Base-by-base conservation (phyloP, 805 yeast species). In the Suhomyces xylopsoci region DNA sequence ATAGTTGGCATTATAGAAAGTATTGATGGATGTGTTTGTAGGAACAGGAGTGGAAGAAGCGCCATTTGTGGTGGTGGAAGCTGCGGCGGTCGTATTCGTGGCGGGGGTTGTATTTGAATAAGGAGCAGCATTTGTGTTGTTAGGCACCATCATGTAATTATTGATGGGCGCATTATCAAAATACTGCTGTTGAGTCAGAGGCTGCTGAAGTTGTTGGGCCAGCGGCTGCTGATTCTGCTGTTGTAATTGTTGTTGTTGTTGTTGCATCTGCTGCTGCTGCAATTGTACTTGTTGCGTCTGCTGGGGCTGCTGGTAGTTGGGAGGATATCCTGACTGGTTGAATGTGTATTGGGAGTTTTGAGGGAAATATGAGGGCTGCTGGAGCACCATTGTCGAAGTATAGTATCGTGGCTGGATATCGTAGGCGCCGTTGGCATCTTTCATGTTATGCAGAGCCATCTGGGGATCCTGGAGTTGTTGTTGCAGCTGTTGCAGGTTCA, bases 101-200 rank as follows among this genome's bases (percentile, higher is more conserved):
- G 50, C 14, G 51, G 14, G 25, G 14, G 36, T 46, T 48, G 40
- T 45, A 28, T 45, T 51, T 38, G 45, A 34, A 55, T 50, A 49
- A 5, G 49, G 25, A 15, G 48, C 42, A 9, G 47, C 46, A 19
- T 41, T 38, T 10, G 47, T 36, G 44, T 28, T 47, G 45, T 50
- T 56, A 47, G 64, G 67, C 10, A 65, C 60, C 51, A 65, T 49
- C 32, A 64, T 51, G 51, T 64, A 64, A 49, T 62, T 64, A 45
- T 60, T 61, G 19, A 60, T 55, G 3, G 65, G 64, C n/a, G 55
- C 51, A 17, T 54, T 34, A 22, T 55, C 60, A 41, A 50, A 55
- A 48, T 48, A 48, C 46, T 48, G 54, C 24, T 51, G 53, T 24
- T 45, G 48, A n/a, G 38, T 12, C 40, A 25, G 48, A 22, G 5